Evolutionary conservation across 177 flowering plant genomes (phyloP).

Genomic region (Tripterygium wilfordii): DNA sequence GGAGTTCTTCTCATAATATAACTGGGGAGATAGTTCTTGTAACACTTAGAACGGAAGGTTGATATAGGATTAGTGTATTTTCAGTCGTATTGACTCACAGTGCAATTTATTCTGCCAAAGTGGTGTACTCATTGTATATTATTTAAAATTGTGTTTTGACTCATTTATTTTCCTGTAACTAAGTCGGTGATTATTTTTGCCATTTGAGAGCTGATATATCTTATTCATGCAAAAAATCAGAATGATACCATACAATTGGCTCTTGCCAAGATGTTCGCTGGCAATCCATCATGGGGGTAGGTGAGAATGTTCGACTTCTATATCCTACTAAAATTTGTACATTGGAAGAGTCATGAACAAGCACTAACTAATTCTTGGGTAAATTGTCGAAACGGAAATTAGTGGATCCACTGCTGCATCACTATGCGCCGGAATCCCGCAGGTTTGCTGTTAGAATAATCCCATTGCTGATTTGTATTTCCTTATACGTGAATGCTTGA

Average conservation of each 20-base stretch:
- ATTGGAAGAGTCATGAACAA: background rate
- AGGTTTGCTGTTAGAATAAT: constrained; percentile 36
- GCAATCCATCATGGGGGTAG: constrained; percentile 97
- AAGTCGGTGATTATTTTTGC: background rate
- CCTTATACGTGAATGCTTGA: background rate
- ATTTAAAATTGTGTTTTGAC: too few relatives aligned
- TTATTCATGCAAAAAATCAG: constrained; percentile 31
- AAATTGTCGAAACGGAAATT: constrained; percentile 6
- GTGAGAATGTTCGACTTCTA: constrained; percentile 26
- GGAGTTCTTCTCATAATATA: too few relatives aligned
- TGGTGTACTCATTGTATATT: too few relatives aligned
- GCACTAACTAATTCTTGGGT: constrained; percentile 1
- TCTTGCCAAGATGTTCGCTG: constrained; percentile 69
- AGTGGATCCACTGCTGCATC: constrained; percentile 98
- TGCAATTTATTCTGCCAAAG: too few relatives aligned
- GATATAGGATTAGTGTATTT: too few relatives aligned
- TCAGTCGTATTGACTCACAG: too few relatives aligned
- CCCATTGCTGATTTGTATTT: background rate
- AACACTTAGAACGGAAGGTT: too few relatives aligned
- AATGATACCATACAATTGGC: constrained; percentile 70
- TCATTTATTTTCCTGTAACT: too few relatives aligned
- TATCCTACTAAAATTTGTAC: background rate
- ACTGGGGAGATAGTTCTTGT: too few relatives aligned
- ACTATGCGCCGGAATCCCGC: constrained; percentile 76
- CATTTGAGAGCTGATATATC: background rate